Base-by-base conservation (phyloP, 208 protist species). In the Vickermania ingenoplastis region DNA sequence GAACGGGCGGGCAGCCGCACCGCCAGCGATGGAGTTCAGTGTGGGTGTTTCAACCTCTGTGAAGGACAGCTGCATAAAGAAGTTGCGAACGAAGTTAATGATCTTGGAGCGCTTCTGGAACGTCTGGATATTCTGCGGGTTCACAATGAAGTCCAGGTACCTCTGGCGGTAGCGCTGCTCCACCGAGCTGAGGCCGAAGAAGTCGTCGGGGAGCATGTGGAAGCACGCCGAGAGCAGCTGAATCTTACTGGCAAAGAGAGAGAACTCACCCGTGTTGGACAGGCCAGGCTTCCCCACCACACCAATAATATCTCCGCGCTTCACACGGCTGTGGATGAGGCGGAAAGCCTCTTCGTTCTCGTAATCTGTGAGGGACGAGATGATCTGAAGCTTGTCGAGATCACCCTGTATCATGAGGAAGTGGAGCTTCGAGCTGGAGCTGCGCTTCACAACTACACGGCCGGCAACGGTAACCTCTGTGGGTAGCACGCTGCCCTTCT, bases 121-220 rank as follows among this genome's bases (percentile, higher is more conserved):
- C 14, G 88, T 99, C 13, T 96, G 71, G 28, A 94, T 91, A 25
- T 94, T 89, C 25, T 81, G 62, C 17, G 75, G 65, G 79, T 99
- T 99, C 31, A 99, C 78, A 53, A 99, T 99, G 23, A 99, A 75
- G 75, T 99, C 99, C 3, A 99, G 84, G 78, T 99, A 99, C 27
- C 98, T 85, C 77, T 99, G 94, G 28, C 96, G 87, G 77, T 96
- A 97, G 29, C 97, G 79, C 61, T 96, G 89, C 77, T 99, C 97
- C 65, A 92, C 73, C 36, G 98, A 92, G 41, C 85, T 96, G 11
- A 99, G 80, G 7, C 89, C 92, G 57, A 89, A 94, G 60, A 95
- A 83, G 26, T 90, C 71, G 61, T 97, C 93, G 22, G 99, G 99
- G 2, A 99, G 71, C 95, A 99, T 98, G 73, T 98, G 98, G 52